Base-by-base conservation (phyloP, 257 asterid species). In the Nicotiana tomentosiformis region DNA sequence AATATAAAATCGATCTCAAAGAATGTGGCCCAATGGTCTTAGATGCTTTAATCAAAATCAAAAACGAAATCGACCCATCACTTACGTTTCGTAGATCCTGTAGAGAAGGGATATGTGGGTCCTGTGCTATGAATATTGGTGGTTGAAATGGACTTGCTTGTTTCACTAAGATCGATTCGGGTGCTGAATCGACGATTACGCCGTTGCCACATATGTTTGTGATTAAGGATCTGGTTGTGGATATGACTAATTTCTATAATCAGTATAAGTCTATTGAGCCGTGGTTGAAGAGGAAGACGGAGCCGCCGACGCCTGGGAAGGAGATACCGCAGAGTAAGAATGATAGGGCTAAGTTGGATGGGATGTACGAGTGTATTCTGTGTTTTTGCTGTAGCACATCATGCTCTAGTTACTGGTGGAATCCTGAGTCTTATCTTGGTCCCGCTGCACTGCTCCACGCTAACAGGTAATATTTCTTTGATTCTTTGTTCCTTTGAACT, bases 391-490 rank as follows among this genome's bases (percentile, higher is more conserved):
- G 99, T 57, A 94, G 98, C 85, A 93, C 98, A 35, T 91, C 97
- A 18, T 96, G 99, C 86, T 97, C 99, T 10, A 96, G 99, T 86
- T 96, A 96, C 85, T 94, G 99, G 99, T 96, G 99, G 99, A 96
- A 96, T 82, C 99, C 99, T 10, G 99, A 96, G 89, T 85, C 96
- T 39, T 96, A 96, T 89, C 91, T 96, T 86, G 99, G 99, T 20
- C 99, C 99, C 0, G 98, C 98, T 18, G 96, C 98, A 43, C 98
- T 96, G 81, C 93, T 96, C 80, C 99, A 96, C 26, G 97, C 99
- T 66, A 93, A 96, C 64, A 83, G 99, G 99, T 95, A 82, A 18
- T 35, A 35, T 70, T 68, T 49, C 32, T 7, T 10, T 64, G 2
- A 43, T 49, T 16, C 37, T 17, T 15, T 20, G 66, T 35, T 67